These are phyloP conservation scores for Fusarium verticillioides DNA, from an alignment of 2,329 filamentous ascomycete species.

Conservation along the genomic window DNA sequence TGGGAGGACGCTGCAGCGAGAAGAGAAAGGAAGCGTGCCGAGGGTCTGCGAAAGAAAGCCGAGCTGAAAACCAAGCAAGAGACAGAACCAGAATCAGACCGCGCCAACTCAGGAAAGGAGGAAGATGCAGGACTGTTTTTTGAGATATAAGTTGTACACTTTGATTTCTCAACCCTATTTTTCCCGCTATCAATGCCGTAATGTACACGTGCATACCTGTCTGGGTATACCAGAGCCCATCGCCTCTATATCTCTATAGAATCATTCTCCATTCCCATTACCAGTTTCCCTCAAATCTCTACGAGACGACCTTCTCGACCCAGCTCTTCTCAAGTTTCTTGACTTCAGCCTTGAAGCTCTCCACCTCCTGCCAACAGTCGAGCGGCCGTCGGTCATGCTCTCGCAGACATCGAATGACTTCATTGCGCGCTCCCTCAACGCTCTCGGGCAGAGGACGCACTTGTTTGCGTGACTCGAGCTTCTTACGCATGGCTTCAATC, in stretches of 20 bases:
- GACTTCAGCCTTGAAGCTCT: conserved; percentile 90
- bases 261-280: conserved; percentile 16
- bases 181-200: conserved; percentile 47
- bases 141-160: conserved; percentile 44
- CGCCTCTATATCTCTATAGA: conserved; percentile 35
- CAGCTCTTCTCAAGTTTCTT: conserved; percentile 85
- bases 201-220: conserved; percentile 46
- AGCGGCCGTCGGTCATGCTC: conserved; percentile 87
- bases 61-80: conserved; percentile 49
- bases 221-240: conserved; percentile 23
- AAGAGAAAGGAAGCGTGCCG: conserved; percentile 65
- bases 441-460: conserved; percentile 75
- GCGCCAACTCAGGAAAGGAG: conserved; percentile 28
- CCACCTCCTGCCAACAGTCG: conserved; percentile 95
- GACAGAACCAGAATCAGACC: conserved; percentile 7
- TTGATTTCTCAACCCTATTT: conserved; percentile 46
- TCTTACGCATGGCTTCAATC: conserved; percentile 66
- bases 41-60: conserved; percentile 66
- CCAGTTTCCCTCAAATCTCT: conserved; percentile 16
- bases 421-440: conserved; percentile 79
- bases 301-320: conserved; percentile 81
- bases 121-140: conserved; percentile 34
- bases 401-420: conserved; percentile 83
- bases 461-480: conserved; percentile 71
- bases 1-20: conserved; percentile 67